phyloP scores from a whole-genome alignment of 2,329 filamentous ascomycete species.

The Pseudodiploospora longispora region DNA sequence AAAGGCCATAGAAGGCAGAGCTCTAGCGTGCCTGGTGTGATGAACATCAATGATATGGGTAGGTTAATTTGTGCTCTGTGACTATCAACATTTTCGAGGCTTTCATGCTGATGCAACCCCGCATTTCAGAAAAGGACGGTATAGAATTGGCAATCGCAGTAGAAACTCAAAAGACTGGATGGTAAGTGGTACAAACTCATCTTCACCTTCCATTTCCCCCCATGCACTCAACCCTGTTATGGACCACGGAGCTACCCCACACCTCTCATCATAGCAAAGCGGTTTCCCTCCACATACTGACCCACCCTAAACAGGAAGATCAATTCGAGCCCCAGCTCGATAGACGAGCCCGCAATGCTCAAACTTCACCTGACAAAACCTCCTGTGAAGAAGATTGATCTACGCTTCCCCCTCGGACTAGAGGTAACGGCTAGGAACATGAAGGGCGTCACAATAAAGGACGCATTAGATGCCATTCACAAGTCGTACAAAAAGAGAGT shows the following conservation, averaged over 20 bases:
- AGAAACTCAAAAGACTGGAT: constrained; percentile 82
- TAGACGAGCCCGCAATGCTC: constrained; percentile 79
- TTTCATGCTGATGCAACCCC: neutral
- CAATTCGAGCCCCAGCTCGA: constrained; percentile 68
- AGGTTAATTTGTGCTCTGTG: constrained; percentile 27
- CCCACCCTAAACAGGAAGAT: constrained; percentile 61
- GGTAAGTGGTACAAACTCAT: constrained; percentile 50
- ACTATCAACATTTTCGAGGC: too few relatives aligned
- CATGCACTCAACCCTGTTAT: too few relatives aligned
- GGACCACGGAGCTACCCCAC: neutral
- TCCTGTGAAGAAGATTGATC: constrained; percentile 86
- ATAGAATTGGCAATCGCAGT: constrained; percentile 65
- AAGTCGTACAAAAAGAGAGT: constrained; percentile 97
- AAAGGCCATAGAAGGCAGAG: constrained; percentile 61
- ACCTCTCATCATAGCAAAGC: too few relatives aligned
- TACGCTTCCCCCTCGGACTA: constrained; percentile 80
- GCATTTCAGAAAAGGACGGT: constrained; percentile 57
- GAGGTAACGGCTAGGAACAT: constrained; percentile 84
- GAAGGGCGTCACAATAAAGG: constrained; percentile 95
- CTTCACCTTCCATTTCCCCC: neutral
- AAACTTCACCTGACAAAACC: constrained; percentile 74
- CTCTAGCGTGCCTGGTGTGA: constrained; percentile 59
- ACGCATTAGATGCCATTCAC: constrained; percentile 89
- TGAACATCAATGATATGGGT: constrained; percentile 81
- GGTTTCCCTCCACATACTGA: neutral